Conservation (phyloP, 163 green algal genomes). For the Smithsoniella earleae region DNA sequence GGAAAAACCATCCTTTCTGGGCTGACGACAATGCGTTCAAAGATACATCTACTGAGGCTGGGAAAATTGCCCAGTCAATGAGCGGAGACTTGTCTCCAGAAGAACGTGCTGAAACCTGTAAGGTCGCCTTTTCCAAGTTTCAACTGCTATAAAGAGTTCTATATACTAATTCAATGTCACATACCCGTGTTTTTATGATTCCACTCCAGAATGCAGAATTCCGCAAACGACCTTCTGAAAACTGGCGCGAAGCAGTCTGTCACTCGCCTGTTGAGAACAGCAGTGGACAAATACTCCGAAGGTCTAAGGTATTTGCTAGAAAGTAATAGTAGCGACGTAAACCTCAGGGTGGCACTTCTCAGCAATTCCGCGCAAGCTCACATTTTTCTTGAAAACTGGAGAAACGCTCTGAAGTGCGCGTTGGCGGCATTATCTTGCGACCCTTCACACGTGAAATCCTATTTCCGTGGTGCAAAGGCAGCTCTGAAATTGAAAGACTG, state of each 20-base stretch:
- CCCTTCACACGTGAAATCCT: not conserved
- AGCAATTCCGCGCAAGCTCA: slow-evolving; percentile 1
- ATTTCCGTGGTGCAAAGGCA: not conserved
- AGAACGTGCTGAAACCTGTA: not conserved
- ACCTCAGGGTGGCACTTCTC: not conserved
- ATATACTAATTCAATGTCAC: too few species aligned
- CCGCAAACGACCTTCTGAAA: not conserved
- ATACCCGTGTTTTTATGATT: too few species aligned
- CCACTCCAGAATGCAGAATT: slow-evolving; percentile 12
- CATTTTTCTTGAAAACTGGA: not conserved
- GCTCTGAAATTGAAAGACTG: not conserved
- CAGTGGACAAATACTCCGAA: not conserved
- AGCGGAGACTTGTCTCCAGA: not conserved
- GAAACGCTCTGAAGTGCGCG: slow-evolving; percentile 7
- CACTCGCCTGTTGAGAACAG: not conserved
- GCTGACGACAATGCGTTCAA: not conserved
- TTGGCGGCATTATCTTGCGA: not conserved
- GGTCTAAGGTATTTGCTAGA: not conserved
- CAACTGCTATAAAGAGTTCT: too few species aligned
- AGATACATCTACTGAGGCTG: not conserved
- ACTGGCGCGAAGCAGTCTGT: not conserved
- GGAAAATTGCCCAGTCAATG: not conserved
- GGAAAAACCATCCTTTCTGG: slow-evolving; percentile 11
- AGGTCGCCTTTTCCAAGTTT: too few species aligned
- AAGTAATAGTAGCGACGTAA: not conserved